These are phyloP conservation scores for Wickerhamomyces chaumierensis DNA, from an alignment of 805 yeast genomes.

Conservation along the genomic window DNA sequence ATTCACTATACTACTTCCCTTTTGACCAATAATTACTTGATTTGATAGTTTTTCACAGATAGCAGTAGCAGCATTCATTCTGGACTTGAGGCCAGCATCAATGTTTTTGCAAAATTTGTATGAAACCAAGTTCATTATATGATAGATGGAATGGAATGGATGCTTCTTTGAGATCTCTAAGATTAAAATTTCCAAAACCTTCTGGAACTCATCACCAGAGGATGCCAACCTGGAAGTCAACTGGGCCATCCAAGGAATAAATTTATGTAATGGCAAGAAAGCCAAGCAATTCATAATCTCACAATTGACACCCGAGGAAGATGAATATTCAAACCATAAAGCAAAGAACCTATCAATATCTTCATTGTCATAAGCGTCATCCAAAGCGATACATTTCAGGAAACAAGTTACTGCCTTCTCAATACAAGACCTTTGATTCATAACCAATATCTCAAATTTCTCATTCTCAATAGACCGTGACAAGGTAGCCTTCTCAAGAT, in stretches of 20 bases:
- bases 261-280: conserved; percentile 43
- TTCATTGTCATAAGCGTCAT: conserved; percentile 35
- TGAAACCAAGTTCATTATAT: conserved; percentile 43
- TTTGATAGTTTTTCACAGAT: conserved; percentile 32
- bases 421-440: conserved; percentile 31
- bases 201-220: conserved; percentile 44
- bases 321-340: conserved; percentile 63
- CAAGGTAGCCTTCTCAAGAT: conserved; percentile 33
- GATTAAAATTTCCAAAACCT: conserved; percentile 35
- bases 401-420: conserved; percentile 48
- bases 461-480: conserved; percentile 39
- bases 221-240: conserved; percentile 55
- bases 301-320: conserved; percentile 31
- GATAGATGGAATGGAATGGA: conserved; percentile 66
- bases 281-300: conserved; percentile 27
- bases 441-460: conserved; percentile 29
- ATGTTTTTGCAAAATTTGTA: conserved; percentile 26
- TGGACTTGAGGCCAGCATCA: conserved; percentile 30
- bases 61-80: conserved; percentile 39
- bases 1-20: conserved; percentile 18
- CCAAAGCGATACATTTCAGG: conserved; percentile 37
- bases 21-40: no score
- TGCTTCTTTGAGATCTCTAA: conserved; percentile 37
- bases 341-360: conserved; percentile 71
- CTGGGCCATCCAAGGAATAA: conserved; percentile 77